Base-by-base conservation (phyloP, 139 green algal genomes). In the Chlamydomonas incerta region DNA sequence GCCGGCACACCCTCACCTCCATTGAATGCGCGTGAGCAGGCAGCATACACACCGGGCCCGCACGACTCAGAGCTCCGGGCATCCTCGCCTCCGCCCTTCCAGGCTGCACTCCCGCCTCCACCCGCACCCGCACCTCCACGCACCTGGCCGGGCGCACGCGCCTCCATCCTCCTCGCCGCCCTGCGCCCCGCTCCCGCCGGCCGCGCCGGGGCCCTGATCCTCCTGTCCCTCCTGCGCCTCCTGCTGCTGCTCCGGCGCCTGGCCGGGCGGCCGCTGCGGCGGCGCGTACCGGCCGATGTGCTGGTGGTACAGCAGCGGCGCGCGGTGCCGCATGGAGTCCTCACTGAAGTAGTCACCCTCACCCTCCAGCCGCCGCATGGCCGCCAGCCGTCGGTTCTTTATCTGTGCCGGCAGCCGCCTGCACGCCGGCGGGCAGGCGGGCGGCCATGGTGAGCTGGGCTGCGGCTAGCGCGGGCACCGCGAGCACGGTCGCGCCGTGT, bases 341-440 rank as follows among this genome's bases (percentile, higher is more conserved):
- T 95, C 90, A 23, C 73, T 89, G 47, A 97, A 97, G 71, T 93
- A 97, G n/a, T 91, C 88, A 9, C 91, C 93, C 4, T 87, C 84
- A 0, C 87, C 74, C 5, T 84, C 62, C 34, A 95, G 70, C 10
- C 88, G 66, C 13, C 90, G 82, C 90, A 97, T 95, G 62, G 89
- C 79, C 3, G 95, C 95, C 8, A 97, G 87, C 20, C 95, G 90
- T 46, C 95, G 73, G 86, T 97, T 97, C 72, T 91, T 93, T 10
- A 89, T 87, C 9, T 58, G 62, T 9, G 87, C 70, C 50, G 84
- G 68, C 11, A 87, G 68, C 4, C 69, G 82, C 70, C 74, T 77
- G 65, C 34, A 34, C 29, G 21, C 46, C 24, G 33, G 67, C 37
- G n/a, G 34, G 73, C 55, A 29, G 24, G 29, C 4, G 67, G n/a